phyloP scores from a whole-genome alignment of 2,329 filamentous ascomycete species.

The Exophiala spinifera region DNA sequence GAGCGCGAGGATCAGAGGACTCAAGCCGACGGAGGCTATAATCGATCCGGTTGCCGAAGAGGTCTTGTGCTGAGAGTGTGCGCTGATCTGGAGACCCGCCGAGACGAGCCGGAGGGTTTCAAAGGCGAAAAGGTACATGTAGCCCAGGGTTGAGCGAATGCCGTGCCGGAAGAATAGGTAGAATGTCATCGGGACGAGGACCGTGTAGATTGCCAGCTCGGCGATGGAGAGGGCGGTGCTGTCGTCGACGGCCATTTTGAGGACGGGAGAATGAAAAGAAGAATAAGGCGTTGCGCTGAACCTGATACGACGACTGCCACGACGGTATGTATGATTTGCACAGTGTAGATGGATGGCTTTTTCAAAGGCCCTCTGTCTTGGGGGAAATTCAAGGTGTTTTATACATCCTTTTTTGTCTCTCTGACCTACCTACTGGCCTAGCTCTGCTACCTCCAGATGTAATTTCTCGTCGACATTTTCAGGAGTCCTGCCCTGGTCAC shows the following conservation, averaged over 20 bases:
- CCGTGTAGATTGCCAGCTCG: constrained; percentile 35
- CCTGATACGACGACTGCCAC: no score
- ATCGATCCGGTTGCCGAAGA: constrained; percentile 33
- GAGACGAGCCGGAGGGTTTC: constrained; percentile 39
- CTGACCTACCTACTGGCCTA: no score
- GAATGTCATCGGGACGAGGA: constrained; percentile 33
- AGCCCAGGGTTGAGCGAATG: constrained; percentile 37
- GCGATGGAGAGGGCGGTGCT: constrained; percentile 15
- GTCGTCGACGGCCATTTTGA: constrained; percentile 15
- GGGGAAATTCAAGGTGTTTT: no score
- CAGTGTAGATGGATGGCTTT: no score
- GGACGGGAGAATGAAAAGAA: background rate
- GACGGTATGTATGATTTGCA: no score
- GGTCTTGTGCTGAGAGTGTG: constrained; percentile 4
- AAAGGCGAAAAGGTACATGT: constrained; percentile 41
- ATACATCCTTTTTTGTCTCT: no score
- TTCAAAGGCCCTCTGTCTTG: no score
- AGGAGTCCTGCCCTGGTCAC: no score
- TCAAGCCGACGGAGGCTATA: constrained; percentile 40
- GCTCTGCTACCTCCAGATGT: no score
- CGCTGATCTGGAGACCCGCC: constrained; percentile 31
- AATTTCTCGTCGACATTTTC: background rate
- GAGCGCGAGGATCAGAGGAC: constrained; percentile 35
- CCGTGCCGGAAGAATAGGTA: constrained; percentile 38
- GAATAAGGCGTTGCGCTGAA: background rate